Percentiles rank a stretch among this genome's conserved stretches.
Conservation (phyloP, 202 grass and related monocot genomes). For the Schoenoplectus tabernaemontani region DNA sequence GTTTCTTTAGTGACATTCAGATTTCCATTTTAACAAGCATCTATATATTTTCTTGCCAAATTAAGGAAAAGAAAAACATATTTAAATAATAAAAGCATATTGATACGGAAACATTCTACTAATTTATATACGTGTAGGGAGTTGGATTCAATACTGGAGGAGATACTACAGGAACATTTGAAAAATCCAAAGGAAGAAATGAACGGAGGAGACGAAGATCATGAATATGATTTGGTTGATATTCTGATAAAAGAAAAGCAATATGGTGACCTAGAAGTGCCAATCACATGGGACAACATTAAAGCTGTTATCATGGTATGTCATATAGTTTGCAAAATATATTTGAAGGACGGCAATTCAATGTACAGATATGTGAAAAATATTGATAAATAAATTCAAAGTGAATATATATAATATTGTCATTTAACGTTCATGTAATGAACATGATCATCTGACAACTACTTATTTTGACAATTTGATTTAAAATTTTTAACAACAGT, state of each 20-base stretch:
- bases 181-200: neutral
- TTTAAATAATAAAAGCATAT: neutral
- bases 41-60: neutral
- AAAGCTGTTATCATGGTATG: constrained; percentile 40
- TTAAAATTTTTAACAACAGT: no score
- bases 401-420: no score
- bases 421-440: no score
- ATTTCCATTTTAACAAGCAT: neutral
- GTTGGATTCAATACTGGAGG: constrained; percentile 14
- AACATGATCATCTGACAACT: no score
- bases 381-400: no score
- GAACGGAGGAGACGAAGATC: neutral
- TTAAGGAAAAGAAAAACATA: no score
- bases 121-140: neutral
- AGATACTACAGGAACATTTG: constrained; percentile 23
- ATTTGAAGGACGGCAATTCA: no score
- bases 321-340: neutral
- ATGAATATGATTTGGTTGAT: constrained; percentile 8
- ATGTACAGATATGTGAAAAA: no score
- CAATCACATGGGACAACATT: constrained; percentile 27
- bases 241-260: constrained; percentile 24
- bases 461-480: no score
- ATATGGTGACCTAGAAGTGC: constrained; percentile 14
- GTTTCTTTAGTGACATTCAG: neutral
- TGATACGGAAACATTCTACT: neutral